Evolutionary conservation across 2,329 filamentous ascomycete species (phyloP), one percentile per base, ranked within the genome.

Genomic region (Aspergillus phoenicis): DNA sequence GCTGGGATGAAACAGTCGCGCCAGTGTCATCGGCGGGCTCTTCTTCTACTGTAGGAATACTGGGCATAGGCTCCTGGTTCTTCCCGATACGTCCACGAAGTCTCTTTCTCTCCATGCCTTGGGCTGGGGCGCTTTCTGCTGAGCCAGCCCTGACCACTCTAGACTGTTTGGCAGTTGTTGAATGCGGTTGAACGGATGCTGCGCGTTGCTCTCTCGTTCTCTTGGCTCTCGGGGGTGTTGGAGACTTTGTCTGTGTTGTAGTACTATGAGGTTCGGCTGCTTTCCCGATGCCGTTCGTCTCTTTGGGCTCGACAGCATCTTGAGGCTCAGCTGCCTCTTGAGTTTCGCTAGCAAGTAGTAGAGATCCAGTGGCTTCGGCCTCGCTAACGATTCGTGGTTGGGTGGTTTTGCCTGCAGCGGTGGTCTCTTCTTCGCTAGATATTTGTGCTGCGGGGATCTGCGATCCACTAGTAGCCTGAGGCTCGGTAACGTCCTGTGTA

Each of bases 31-130:
- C 30, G 20, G 39, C 30, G 17, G 59, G 45, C 6, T 57, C 36
- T 49, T 45, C 56, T 28, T 30, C 53, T 8, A 41, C 22, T 15
- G 30, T 24, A 49, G 53, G 24, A 41, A 22, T 52, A 26, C 57
- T 47, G 8, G 54, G 17, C 26, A 52, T 59, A 20, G 39, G 43
- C 11, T 61, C 54, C 5, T 38, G 22, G 8, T 20, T 58, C 43
- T 63, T 68, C 17, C 38, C 41, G 11, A 61, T 63, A 38, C 57
- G 62, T 4, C 41, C 55, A 15, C 62, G 62, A 41, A 24, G 38
- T 8, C 57, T 59, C 38, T 60, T 62, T 33, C 28, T 48, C 30
- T 15, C 41, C 28, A 41, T 51, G 8, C 22, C 55, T 8, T 59
- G 26, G 30, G 30, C 30, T 22, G 57, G 53, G 11, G 52, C 52